Evolutionary conservation across 129 eudicot genomes (phyloP).

Genomic region (Heracleum sosnowskyi): DNA sequence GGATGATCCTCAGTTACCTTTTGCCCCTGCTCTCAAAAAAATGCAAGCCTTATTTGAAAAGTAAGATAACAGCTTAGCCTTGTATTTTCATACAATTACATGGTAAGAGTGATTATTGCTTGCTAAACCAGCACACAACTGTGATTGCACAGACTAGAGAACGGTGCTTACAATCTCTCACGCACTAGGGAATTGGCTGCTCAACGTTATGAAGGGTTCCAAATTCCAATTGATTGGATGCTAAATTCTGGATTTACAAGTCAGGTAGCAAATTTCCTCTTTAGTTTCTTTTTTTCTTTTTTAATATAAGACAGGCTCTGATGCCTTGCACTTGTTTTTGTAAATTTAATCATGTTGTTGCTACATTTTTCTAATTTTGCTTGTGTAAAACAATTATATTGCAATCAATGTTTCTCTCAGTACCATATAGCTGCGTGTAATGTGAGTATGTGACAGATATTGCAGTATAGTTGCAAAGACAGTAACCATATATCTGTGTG

Average conservation of each 20-base stretch:
- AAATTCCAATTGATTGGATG: constrained; percentile 89
- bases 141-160: constrained; percentile 63
- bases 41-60: constrained; percentile 90
- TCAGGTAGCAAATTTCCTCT: constrained; percentile 43
- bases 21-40: constrained; percentile 69
- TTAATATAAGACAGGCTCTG: not conserved
- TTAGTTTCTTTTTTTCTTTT: no score
- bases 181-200: constrained; percentile 83
- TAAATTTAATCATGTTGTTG: not conserved
- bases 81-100: not conserved
- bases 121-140: not conserved
- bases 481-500: no score
- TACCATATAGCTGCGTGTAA: not conserved
- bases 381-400: not conserved
- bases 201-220: constrained; percentile 59
- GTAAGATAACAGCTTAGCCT: constrained; percentile 25
- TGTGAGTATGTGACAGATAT: not conserved
- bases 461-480: not conserved
- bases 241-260: constrained; percentile 66
- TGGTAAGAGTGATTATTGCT: not conserved
- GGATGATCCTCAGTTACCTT: constrained; percentile 72
- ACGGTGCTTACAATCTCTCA: constrained; percentile 69
- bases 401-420: not conserved
- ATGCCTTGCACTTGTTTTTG: not conserved
- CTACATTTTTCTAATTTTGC: not conserved